Evolutionary conservation across 2,329 filamentous ascomycete species (phyloP), one percentile per base, ranked within the genome.

Genomic region (Lachnellula willkommii): DNA sequence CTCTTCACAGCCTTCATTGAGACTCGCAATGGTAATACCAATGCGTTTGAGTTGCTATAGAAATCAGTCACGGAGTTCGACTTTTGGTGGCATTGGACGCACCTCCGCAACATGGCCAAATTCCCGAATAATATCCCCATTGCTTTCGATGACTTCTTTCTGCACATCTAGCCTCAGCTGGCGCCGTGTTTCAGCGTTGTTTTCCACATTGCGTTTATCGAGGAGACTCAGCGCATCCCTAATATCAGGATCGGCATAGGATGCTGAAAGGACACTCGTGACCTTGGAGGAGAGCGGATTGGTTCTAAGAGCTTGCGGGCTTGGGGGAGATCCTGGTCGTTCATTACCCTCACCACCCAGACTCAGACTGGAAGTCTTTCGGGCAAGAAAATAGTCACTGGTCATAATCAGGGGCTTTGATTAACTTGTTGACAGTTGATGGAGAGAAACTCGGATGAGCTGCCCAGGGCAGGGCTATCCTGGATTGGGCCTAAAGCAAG

Each of bases 181-280:
- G 5, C 93, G 84, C 51, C 94, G 82, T 2, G 85, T 87, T 62
- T 92, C 88, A 9, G 89, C 79, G 12, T 84, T 89, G 69, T 95
- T 96, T 54, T 80, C 75, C 14, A 91, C 71, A 1, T 79, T 79
- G 37, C 89, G 81, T 50, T 82, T 75, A 72, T 96, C 93, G 20
- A 97, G 75, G 1, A 94, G 83, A 52, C 82, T 77, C 32, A 99
- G 75, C 14, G 91, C 87, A 75, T 95, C 89, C 62, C 90, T 84
- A 64, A 97, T 95, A 63, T 96, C 93, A 5, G 89, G 80, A 72
- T 97, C 94, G 6, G 91, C 88, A 73, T 96, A 96, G 0, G 93
- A 96, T 2, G 90, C 87, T 4, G 94, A 96, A 49, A 97, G 81
- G 42, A 97, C 88, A 59, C 83, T 86, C 24, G 90, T 89, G 64